These are phyloP conservation scores for Capsicum rhomboideum DNA, from an alignment of 257 asterid species.

Conservation along the genomic window DNA sequence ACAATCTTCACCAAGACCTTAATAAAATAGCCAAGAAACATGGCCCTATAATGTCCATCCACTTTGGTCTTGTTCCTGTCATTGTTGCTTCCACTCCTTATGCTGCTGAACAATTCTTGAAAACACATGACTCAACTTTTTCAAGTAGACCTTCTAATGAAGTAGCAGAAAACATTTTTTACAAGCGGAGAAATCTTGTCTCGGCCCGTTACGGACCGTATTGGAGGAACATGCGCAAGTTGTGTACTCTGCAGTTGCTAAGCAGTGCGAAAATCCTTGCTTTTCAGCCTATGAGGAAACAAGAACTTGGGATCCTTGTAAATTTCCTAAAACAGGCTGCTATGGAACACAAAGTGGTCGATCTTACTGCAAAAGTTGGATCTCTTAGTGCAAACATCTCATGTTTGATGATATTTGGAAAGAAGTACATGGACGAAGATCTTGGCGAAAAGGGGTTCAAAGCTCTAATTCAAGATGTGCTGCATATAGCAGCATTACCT, in stretches of 20 bases:
- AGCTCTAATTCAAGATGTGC: background rate
- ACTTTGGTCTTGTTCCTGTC: background rate
- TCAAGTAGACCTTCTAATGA: constrained; percentile 1
- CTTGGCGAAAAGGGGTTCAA: background rate
- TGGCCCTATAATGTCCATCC: background rate
- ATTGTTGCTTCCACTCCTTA: constrained; percentile 1
- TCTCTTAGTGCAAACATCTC: background rate
- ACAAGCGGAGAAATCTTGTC: background rate
- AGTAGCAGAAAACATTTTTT: background rate
- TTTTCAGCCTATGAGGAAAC: constrained; percentile 6
- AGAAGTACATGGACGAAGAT: background rate
- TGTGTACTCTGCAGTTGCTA: background rate
- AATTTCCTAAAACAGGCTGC: background rate
- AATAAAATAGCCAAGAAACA: background rate
- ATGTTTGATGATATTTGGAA: background rate
- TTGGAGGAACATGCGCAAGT: constrained; percentile 7
- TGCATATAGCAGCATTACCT: background rate
- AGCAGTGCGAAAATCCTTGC: background rate
- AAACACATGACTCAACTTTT: constrained; percentile 2
- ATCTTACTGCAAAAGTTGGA: background rate
- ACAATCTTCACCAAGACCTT: background rate
- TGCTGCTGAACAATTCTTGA: constrained; percentile 7
- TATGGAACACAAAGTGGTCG: background rate
- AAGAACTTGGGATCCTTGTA: background rate
- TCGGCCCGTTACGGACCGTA: background rate